These are phyloP conservation scores for Blastomyces gilchristii DNA, from an alignment of 2,329 filamentous ascomycete genomes.

Conservation along the genomic window DNA sequence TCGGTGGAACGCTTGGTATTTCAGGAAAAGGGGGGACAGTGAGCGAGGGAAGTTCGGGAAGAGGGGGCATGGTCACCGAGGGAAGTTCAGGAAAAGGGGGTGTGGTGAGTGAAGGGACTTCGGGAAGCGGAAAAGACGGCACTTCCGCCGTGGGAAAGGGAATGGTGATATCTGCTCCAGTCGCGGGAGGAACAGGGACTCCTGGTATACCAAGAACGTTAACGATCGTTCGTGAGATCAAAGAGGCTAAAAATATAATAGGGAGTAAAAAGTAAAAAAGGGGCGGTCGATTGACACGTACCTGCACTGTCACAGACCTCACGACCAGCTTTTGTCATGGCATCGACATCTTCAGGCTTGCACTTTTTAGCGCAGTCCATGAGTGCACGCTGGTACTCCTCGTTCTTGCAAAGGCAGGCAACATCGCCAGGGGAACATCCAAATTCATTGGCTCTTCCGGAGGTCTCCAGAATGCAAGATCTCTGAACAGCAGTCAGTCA, in stretches of 20 bases:
- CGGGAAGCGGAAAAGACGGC: neutral
- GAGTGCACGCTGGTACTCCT: conserved; percentile 9
- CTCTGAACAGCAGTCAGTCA: conserved; percentile 5
- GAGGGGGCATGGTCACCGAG: neutral
- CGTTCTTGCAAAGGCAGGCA: conserved; percentile 11
- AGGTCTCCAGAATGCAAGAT: conserved; percentile 9
- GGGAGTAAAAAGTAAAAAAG: neutral
- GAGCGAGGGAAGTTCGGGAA: neutral
- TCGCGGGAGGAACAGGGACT: neutral
- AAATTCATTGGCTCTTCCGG: conserved; percentile 7
- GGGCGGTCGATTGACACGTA: neutral
- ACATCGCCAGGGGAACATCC: conserved; percentile 8
- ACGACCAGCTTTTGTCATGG: conserved; percentile 9
- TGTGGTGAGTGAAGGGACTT: neutral
- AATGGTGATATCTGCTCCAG: neutral
- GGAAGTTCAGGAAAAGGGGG: neutral
- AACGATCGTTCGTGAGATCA: neutral
- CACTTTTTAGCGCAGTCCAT: conserved; percentile 11
- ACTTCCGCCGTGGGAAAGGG: neutral
- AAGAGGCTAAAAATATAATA: no score
- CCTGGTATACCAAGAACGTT: neutral
- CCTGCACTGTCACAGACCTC: conserved; percentile 11
- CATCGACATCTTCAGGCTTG: conserved; percentile 6
- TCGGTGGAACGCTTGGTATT: conserved; percentile 1
- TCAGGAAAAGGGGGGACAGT: neutral